Percentiles rank a stretch among this genome's conserved stretches.
Evolutionary conservation across 345 rosid genomes (phyloP).

Genomic region (Reutealis trisperma): DNA sequence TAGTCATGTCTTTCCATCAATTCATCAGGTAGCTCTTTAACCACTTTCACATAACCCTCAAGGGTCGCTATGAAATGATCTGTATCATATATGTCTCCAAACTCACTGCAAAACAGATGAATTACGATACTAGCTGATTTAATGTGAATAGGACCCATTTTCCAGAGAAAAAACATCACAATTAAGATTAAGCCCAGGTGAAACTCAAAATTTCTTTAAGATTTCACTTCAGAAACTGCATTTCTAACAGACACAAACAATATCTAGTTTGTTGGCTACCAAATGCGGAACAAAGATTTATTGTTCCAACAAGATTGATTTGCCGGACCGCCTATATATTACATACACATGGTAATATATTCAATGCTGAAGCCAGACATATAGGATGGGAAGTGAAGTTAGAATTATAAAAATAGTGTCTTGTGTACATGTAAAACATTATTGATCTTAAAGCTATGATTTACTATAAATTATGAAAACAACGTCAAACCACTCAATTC

Average conservation of each 20-base stretch:
- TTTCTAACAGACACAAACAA: neutral
- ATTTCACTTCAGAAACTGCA: neutral
- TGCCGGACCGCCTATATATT: neutral
- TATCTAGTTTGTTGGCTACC: neutral
- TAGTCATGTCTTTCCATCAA: conserved; percentile 58
- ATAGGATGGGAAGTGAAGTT: too few species aligned
- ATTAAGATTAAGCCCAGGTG: neutral
- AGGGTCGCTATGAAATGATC: conserved; percentile 76
- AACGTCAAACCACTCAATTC: too few species aligned
- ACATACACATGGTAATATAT: neutral
- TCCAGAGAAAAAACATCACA: conserved; percentile 1
- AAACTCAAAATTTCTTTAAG: neutral
- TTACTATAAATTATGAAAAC: too few species aligned
- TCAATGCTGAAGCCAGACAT: too few species aligned
- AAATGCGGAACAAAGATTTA: neutral
- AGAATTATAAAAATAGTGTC: too few species aligned
- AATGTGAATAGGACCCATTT: neutral
- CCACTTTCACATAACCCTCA: conserved; percentile 66
- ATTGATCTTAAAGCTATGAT: too few species aligned
- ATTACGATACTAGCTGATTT: neutral
- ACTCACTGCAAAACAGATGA: conserved; percentile 54
- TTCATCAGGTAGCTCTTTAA: conserved; percentile 67
- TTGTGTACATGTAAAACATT: too few species aligned
- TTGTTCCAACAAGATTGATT: neutral
- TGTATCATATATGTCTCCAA: conserved; percentile 79